phyloP scores from a whole-genome alignment of 208 protist genomes.

The Leishmania martiniquensis region DNA sequence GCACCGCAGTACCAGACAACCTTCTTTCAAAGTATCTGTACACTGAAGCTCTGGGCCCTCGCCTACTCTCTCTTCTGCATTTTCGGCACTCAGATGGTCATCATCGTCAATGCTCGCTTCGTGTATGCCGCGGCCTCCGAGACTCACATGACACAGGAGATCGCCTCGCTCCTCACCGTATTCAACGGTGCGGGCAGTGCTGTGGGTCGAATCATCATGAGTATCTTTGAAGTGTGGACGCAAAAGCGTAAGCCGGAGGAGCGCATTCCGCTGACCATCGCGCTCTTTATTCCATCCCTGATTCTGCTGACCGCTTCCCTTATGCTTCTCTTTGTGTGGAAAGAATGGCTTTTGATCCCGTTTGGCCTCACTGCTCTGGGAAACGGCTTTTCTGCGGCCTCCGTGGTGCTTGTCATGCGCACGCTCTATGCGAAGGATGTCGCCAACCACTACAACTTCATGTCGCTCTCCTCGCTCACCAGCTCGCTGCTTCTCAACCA shows the following conservation, averaged over 20 bases:
- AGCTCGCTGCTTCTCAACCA: constrained; percentile 73
- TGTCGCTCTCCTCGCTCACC: constrained; percentile 46
- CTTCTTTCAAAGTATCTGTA: constrained; percentile 49
- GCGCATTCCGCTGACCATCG: constrained; percentile 73
- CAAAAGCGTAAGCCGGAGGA: constrained; percentile 55
- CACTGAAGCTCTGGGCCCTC: constrained; percentile 52
- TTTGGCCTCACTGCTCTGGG: constrained; percentile 65
- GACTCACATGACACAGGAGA: constrained; percentile 33
- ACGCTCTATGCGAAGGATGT: constrained; percentile 77
- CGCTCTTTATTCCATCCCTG: constrained; percentile 57
- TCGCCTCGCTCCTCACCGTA: constrained; percentile 64
- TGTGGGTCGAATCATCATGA: constrained; percentile 65
- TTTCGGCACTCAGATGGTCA: constrained; percentile 57
- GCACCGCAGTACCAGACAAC: constrained; percentile 76
- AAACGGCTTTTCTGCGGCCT: constrained; percentile 70
- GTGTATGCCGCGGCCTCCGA: constrained; percentile 69
- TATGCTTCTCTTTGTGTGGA: constrained; percentile 45
- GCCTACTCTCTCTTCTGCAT: constrained; percentile 47
- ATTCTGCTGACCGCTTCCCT: constrained; percentile 40
- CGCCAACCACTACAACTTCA: constrained; percentile 83
- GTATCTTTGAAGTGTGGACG: constrained; percentile 66
- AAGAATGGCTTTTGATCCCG: constrained; percentile 48
- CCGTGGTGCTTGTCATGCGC: constrained; percentile 76
- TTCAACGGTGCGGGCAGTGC: constrained; percentile 78
- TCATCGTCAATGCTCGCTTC: constrained; percentile 79